Conservation (phyloP, 768 basidiomycete genomes). For the Saitozyma podzolica region DNA sequence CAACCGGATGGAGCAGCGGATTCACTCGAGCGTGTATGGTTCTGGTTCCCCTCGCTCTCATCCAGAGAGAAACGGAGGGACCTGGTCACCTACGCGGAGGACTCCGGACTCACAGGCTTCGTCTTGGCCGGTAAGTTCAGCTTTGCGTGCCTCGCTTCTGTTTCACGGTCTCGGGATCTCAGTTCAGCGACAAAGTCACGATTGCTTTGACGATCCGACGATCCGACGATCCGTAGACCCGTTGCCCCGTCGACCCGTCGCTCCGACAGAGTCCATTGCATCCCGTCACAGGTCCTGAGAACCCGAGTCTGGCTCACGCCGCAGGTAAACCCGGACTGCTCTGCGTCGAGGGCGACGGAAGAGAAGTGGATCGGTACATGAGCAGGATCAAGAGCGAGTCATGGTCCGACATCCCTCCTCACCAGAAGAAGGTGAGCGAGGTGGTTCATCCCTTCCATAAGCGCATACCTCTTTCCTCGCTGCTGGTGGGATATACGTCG, state of each 20-base stretch:
- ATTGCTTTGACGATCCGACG: neutral
- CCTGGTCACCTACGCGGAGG: conserved; percentile 48
- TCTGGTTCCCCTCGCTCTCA: conserved; percentile 53
- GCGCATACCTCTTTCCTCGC: neutral
- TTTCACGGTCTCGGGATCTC: neutral
- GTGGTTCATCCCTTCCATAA: neutral
- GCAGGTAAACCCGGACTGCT: conserved; percentile 55
- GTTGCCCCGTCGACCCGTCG: no score
- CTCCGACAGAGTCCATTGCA: no score
- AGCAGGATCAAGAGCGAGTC: conserved; percentile 52
- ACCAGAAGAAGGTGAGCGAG: conserved; percentile 52
- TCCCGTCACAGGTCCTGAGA: no score
- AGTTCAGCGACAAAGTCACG: neutral
- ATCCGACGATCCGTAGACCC: neutral
- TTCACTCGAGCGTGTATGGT: conserved; percentile 51
- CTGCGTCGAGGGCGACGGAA: conserved; percentile 51
- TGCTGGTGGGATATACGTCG: neutral
- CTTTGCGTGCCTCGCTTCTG: neutral
- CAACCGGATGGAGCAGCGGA: neutral
- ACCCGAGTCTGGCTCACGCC: neutral
- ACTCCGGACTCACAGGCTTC: conserved; percentile 52
- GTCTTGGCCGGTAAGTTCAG: conserved; percentile 61
- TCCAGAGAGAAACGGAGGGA: conserved; percentile 53
- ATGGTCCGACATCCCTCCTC: conserved; percentile 54
- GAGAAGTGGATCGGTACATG: conserved; percentile 50